phyloP scores from a whole-genome alignment of 148 eudicot species.

The Rhododendron ovatum region DNA sequence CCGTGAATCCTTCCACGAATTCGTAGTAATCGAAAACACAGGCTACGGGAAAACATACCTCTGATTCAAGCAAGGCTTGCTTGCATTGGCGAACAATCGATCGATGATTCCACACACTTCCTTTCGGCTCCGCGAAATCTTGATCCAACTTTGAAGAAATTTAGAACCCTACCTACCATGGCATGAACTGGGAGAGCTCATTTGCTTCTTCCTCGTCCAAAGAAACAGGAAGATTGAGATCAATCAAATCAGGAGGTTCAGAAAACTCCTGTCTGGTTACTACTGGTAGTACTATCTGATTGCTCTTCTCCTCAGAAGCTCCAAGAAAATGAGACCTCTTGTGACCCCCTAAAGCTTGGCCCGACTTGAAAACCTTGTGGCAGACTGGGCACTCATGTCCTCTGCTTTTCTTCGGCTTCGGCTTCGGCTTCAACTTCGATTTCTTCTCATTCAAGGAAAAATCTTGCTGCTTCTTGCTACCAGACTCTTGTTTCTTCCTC shows the following conservation, averaged over 20 bases:
- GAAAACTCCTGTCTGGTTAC: constrained; percentile 15
- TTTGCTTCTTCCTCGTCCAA: constrained; percentile 44
- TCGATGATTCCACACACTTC: neutral
- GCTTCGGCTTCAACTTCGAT: too few species aligned
- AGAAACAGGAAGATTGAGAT: constrained; percentile 84
- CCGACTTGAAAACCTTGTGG: constrained; percentile 67
- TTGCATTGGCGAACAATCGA: neutral
- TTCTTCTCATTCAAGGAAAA: constrained; percentile 21
- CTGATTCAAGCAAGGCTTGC: neutral
- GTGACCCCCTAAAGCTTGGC: constrained; percentile 97
- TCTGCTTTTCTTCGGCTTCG: constrained; percentile 42
- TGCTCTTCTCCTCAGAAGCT: constrained; percentile 18
- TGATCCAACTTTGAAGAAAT: neutral
- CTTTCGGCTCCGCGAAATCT: neutral
- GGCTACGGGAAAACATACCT: neutral
- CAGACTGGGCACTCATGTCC: constrained; percentile 82
- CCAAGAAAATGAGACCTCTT: constrained; percentile 84
- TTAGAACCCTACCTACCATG: constrained; percentile 24
- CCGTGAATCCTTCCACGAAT: neutral
- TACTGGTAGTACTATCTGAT: neutral
- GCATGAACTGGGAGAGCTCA: constrained; percentile 31
- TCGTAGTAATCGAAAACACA: neutral
- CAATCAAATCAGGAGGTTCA: constrained; percentile 35
- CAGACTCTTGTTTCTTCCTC: constrained; percentile 13
- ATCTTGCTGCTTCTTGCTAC: constrained; percentile 17